Conservation (phyloP, 2,329 filamentous ascomycete genomes). For the Nothophaeocryptopus gaeumannii region DNA sequence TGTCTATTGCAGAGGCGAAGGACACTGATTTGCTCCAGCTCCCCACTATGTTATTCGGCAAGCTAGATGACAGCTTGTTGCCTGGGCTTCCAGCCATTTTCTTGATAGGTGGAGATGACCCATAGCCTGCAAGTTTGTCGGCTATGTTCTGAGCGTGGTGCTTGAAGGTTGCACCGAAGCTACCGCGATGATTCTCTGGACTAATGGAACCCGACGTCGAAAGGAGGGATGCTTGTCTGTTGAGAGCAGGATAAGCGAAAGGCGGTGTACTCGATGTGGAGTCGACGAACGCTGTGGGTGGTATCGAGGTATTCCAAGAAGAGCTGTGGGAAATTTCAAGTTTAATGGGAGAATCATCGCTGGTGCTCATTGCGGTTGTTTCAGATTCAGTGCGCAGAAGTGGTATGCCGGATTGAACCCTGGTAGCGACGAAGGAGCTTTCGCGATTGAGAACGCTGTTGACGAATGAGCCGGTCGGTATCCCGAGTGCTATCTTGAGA, state of each 20-base stretch:
- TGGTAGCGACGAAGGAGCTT: neutral
- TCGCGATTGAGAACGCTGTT: neutral
- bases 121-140: constrained; percentile 32
- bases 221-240: constrained; percentile 22
- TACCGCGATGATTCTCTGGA: constrained; percentile 33
- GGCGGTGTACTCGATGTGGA: constrained; percentile 32
- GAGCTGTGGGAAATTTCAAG: constrained; percentile 21
- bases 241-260: constrained; percentile 22
- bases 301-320: constrained; percentile 29
- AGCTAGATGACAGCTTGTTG: constrained; percentile 31
- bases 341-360: constrained; percentile 20
- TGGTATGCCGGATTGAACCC: constrained; percentile 8
- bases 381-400: constrained; percentile 18
- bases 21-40: constrained; percentile 46
- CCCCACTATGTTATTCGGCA: constrained; percentile 36
- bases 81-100: constrained; percentile 27
- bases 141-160: constrained; percentile 36
- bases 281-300: constrained; percentile 31
- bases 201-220: constrained; percentile 31
- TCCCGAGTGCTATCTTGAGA: neutral
- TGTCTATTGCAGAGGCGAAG: constrained; percentile 36
- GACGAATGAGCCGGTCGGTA: neutral
- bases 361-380: constrained; percentile 7
- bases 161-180: constrained; percentile 34
- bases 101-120: constrained; percentile 32